These are phyloP conservation scores for Termitomyces sp. DNA, from an alignment of 768 basidiomycete species.

Conservation along the genomic window DNA sequence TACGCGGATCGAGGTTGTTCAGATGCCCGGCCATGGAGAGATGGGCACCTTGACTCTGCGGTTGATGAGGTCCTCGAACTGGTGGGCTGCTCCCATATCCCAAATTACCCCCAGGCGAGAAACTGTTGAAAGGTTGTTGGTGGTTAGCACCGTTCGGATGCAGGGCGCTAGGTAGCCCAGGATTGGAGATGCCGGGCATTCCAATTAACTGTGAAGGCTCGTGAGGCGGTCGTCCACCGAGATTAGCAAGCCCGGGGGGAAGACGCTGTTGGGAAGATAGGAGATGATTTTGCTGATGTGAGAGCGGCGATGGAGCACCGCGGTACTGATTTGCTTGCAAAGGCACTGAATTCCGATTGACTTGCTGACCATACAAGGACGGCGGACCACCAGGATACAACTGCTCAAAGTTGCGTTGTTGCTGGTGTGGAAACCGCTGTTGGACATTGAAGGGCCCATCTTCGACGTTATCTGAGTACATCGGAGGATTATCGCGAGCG, in stretches of 20 bases:
- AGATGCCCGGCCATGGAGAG: constrained; percentile 52
- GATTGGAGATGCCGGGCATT: constrained; percentile 40
- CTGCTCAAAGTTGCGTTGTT: constrained; percentile 50
- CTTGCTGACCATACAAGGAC: constrained; percentile 52
- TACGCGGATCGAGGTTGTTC: constrained; percentile 50
- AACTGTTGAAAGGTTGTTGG: constrained; percentile 49
- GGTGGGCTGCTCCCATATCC: constrained; percentile 44
- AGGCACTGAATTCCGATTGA: constrained; percentile 48
- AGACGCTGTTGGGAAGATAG: constrained; percentile 53
- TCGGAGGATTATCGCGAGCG: constrained; percentile 47
- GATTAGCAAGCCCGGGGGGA: constrained; percentile 77
- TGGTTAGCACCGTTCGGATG: constrained; percentile 44
- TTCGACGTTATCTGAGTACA: constrained; percentile 60
- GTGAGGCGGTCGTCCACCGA: constrained; percentile 79
- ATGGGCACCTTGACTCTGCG: constrained; percentile 42
- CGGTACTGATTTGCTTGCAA: constrained; percentile 65
- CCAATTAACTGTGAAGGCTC: constrained; percentile 67
- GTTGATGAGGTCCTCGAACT: constrained; percentile 54
- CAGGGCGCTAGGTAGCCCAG: constrained; percentile 40
- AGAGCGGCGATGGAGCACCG: constrained; percentile 63
- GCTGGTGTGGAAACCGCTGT: constrained; percentile 49
- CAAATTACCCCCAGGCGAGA: constrained; percentile 38
- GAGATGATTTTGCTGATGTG: constrained; percentile 41
- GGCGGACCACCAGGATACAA: constrained; percentile 49
- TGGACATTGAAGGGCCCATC: constrained; percentile 57